Base-by-base conservation (phyloP, 2,329 filamentous ascomycete genomes). In the Coniochaeta ligniaria region DNA sequence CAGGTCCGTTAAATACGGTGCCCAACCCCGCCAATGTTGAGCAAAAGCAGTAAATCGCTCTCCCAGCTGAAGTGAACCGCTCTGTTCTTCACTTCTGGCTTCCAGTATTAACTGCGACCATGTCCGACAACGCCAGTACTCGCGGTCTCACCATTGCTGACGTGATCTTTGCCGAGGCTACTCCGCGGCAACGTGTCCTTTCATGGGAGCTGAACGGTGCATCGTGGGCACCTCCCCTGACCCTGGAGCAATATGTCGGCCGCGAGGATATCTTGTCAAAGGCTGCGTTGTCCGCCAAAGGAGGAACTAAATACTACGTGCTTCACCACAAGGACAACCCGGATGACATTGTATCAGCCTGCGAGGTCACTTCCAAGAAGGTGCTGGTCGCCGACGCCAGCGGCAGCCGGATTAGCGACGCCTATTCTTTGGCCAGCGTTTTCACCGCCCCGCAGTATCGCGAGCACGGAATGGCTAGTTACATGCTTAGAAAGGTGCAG, bases 391-490 rank as follows among this genome's bases (percentile, higher is more conserved):
- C 54, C 8, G 35, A 56, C 45, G 5, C 4, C 12, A 36, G 17
- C 28, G 55, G 26, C 16, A 20, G 28, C 26, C 55, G 56, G 17
- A 58, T 58, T 17, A 63, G 57, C 7, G 16, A 62, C 5, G 69
- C 68, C 12, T 72, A 70, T 60, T 61, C 69, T 55, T 67, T 77
- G 56, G 71, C 72, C 45, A 70, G 72, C 58, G 65, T 77, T 14
- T 74, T 72, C 62, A 77, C 75, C 11, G 70, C 71, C 50, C 67
- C 70, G 5, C 64, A 69, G 36, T 69, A 71, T 56, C 71, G 74
- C 50, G 64, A 64, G 52, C 60, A 64, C 3, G 74, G 74, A 28
- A 71, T 75, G 68, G 75, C 73, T 1, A 67, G 64, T 22, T 61
- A 64, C 60, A 70, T 76, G 64, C 64, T 76, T 50, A 62, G 57